These are phyloP conservation scores for Phytophthora citricola DNA, from an alignment of 352 stramenopile genomes.

Conservation along the genomic window DNA sequence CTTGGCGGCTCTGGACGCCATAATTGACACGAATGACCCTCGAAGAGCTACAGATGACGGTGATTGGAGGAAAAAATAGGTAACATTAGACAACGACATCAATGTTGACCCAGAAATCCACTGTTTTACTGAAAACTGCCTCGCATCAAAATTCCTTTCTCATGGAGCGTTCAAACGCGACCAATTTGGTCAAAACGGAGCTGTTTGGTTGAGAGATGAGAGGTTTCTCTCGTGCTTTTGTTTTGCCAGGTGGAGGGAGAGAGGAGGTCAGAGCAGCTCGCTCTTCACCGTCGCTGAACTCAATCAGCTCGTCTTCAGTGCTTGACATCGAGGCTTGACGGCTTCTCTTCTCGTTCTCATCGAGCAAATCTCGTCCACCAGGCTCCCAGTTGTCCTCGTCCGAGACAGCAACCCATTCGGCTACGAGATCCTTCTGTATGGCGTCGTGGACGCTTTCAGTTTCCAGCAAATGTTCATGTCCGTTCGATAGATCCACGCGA, in stretches of 20 bases:
- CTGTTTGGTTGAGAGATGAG: background rate
- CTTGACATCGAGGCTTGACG: constrained; percentile 1
- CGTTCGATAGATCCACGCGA: constrained; percentile 19
- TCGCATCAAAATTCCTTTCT: background rate
- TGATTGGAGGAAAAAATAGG: constrained; percentile 34
- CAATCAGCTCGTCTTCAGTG: constrained; percentile 46
- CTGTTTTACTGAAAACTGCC: background rate
- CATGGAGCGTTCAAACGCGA: too few species aligned
- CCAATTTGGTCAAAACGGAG: constrained; percentile 5
- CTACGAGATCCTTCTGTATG: constrained; percentile 9
- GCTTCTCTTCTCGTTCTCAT: constrained; percentile 12
- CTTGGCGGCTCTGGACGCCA: constrained; percentile 16
- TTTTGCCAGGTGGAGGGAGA: constrained; percentile 18
- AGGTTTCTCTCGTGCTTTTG: background rate
- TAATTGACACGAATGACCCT: background rate
- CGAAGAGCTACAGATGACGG: constrained; percentile 4
- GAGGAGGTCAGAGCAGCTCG: background rate
- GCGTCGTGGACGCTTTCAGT: constrained; percentile 15
- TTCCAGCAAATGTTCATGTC: constrained; percentile 18
- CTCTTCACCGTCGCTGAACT: constrained; percentile 54
- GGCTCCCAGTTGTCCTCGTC: constrained; percentile 34
- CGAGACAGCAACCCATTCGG: constrained; percentile 10
- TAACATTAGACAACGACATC: constrained; percentile 2
- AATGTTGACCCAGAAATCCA: background rate
- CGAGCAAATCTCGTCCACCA: constrained; percentile 28